Evolutionary conservation across 345 rosid species (phyloP), one percentile per base, ranked within the genome.

Genomic region (Corchorus capsularis): DNA sequence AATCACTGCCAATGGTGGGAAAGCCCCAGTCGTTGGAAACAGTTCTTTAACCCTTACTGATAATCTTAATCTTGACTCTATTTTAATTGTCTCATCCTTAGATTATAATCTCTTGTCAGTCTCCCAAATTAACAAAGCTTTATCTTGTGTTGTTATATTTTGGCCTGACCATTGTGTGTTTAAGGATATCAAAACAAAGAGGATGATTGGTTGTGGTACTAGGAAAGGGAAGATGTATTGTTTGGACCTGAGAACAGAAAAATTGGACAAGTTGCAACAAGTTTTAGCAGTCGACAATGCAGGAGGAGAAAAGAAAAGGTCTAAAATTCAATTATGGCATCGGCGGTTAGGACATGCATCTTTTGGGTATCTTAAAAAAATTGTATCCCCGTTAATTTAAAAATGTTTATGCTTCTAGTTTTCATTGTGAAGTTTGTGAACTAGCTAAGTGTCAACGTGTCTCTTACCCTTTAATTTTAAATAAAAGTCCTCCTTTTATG

Each of bases 391-490:
- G 47, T 8, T 47, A 62, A 34, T 74, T 73, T 73, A 1, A 1
- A 43, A 61, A 43, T 0, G 0, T 6, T 59, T 39, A 60, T 74
- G 46, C 22, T 34, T 74, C 20, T 62, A 74, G 60, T 22, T 74
- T 74, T 8, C 10, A 5, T 5, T 39, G 77, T 19, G 70, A 74
- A 6, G 27, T 74, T 62, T 47, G 60, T 74, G 73, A 69, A 69
- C 57, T 74, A 0, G 70, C 61, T 7, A 62, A 46, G 27, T 47
- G 59, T 11, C 60, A 62, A 47, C 19, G 8, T 56, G 35, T 35
- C 6, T 39, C 53, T 2, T 68, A 12, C 41, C 74, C 74, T 47
- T 69, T 47, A 45, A 17, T 3, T 19, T 43, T 69, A 8, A 69
- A 69, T 49, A 69, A 69, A 69, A 69, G 19, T 71, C 20, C 74